These are phyloP conservation scores for Moesziomyces sp. DNA, from an alignment of 1,284 basidiomycete species.

Conservation along the genomic window DNA sequence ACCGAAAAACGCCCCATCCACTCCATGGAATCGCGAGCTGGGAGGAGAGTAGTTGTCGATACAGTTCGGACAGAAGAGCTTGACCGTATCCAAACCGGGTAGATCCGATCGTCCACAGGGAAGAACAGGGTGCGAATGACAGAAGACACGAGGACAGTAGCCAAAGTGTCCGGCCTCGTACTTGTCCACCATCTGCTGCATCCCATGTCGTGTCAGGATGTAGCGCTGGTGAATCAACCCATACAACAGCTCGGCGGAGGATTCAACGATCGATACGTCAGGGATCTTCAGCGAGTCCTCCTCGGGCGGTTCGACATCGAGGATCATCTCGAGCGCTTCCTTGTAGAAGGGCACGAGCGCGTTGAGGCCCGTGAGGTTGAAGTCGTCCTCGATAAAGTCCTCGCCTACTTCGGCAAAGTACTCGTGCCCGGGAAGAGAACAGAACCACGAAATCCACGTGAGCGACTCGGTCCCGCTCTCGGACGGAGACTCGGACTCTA, in stretches of 20 bases:
- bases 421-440: slow-evolving; percentile 96
- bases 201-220: slow-evolving; percentile 91
- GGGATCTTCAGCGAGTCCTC: slow-evolving; percentile 85
- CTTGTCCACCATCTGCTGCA: slow-evolving; percentile 98
- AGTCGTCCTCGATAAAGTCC: slow-evolving; percentile 99
- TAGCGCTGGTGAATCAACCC: slow-evolving; percentile 97
- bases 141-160: slow-evolving; percentile 94
- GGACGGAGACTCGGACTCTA: slow-evolving; percentile 58
- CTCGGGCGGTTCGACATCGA: slow-evolving; percentile 92
- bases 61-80: slow-evolving; percentile 97
- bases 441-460: slow-evolving; percentile 99
- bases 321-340: slow-evolving; percentile 99
- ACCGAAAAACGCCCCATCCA: slow-evolving; percentile 99
- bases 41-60: slow-evolving; percentile 96
- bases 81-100: slow-evolving; percentile 97
- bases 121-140: slow-evolving; percentile 86
- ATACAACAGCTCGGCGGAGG: slow-evolving; percentile 95
- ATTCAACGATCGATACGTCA: slow-evolving; percentile 96
- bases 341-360: slow-evolving; percentile 98
- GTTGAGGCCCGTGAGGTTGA: slow-evolving; percentile 96
- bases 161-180: slow-evolving; percentile 94
- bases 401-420: slow-evolving; percentile 89
- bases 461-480: slow-evolving; percentile 69
- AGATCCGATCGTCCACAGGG: slow-evolving; percentile 96
- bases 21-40: slow-evolving; percentile 91